Base-by-base conservation (phyloP, 192 early-diverging fungal species). In the Entophlyctis luteolus region DNA sequence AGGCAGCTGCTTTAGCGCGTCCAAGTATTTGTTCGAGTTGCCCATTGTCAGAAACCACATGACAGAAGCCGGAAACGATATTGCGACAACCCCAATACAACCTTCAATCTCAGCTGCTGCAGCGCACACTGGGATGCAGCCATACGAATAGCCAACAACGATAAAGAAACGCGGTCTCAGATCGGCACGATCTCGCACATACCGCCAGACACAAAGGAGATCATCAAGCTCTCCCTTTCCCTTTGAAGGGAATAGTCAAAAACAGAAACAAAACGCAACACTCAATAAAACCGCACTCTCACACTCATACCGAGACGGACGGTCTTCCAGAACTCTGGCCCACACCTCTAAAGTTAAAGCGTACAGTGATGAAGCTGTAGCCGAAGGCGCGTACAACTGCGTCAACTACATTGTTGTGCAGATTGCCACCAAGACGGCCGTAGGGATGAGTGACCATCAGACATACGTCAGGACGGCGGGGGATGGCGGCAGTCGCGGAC, bases 331-430 rank as follows among this genome's bases (percentile, higher is more conserved):
- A 42, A 29, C 45, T 49, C 32, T 42, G 34, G 12, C 68, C 68
- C 2, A 70, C 68, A n/a, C 68, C 68, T 6, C 68, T 28, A 53
- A 70, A 70, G 49, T 70, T 70, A 49, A 70, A 70, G 18, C 68
- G 57, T 22, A 53, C 50, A 22, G 68, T 70, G 8, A 53, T 59
- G 34, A 32, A 62, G 2, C 50, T 59, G 5, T 38, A 5, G 5
- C 59, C 42, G 42, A 70, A 62, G 34, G 29, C 39, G 10, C 18
- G 27, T 4, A 20, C n/a, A 22, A 59, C 22, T 28, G 57, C 47
- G 23, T 70, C 68, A 35, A 70, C 68, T 10, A 70, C 68, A 50
- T 70, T 70, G 58, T 70, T 70, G 6, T 57, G 47, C 0, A 70
- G 58, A 50, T 59, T 62, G 16, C 68, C 68, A 28, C 68, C 68